Evolutionary conservation across 495 filamentous ascomycete genomes (phyloP), one percentile per base, ranked within the genome.

Genomic region (Recurvomyces mirabilis): DNA sequence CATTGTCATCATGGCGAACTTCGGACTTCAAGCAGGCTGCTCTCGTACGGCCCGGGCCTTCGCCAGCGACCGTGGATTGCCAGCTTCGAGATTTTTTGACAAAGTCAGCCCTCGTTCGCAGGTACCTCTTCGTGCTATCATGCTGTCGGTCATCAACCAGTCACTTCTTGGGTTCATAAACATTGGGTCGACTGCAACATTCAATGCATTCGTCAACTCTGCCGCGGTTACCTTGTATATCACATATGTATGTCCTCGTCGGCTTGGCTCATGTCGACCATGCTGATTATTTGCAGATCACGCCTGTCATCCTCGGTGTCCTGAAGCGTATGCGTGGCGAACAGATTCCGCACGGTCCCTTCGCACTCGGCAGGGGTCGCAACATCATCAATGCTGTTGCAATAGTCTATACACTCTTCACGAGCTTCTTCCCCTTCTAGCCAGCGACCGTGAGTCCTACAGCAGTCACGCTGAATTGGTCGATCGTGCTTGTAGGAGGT

Each of bases 51-150:
- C 47, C 4, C 51, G 41, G 40, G 39, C 51, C 12, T 54, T 54
- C 24, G 39, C 51, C 11, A 47, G 51, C 17, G 51, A 54, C 41
- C 12, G 33, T 17, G 51, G 51, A 13, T 37, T 54, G 22, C 51
- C 51, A 22, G 35, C 33, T 9, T 54, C 51, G 3, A 15, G 24
- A 4, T 51, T 41, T 21, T 45, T 54, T 22, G 31, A 34, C 4
- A 31, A 41, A 10, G 46, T 53, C 17, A 35, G 41, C 36, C 9
- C 19, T 14, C 18, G 24, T 5, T 11, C 9, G 3, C 38, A 41
- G 17, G 31, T 53, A 6, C 50, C 46, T 4, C 15, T 45, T 19
- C 22, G 29, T 4, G 46, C 50, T 6, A 44, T 53, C 15, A 20
- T 34, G n/a, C 36, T 53, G 14, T 23, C 32, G 12, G 21, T 32